These are phyloP conservation scores for Brassica incana DNA, from an alignment of 345 rosid species.

Conservation along the genomic window DNA sequence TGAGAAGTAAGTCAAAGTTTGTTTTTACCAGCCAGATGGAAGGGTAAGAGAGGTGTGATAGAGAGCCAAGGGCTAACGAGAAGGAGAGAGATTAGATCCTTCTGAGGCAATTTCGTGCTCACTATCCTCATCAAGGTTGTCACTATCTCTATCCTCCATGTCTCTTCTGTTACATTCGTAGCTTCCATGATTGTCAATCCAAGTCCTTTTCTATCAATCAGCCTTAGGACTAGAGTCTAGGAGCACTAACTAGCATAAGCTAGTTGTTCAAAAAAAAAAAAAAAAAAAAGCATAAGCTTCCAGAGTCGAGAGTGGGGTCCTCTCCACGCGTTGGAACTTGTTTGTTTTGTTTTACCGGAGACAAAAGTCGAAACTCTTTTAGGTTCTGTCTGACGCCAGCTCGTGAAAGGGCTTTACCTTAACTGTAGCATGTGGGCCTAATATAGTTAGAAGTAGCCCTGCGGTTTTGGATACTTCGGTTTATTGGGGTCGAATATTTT, in stretches of 20 bases:
- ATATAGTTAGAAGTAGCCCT: too few species aligned
- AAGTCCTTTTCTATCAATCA: constrained; percentile 1
- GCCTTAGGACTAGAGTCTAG: neutral
- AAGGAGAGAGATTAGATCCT: constrained; percentile 68
- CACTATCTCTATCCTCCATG: constrained; percentile 69
- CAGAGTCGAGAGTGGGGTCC: too few species aligned
- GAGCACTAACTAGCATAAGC: neutral
- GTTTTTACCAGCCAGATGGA: constrained; percentile 67
- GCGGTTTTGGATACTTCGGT: too few species aligned
- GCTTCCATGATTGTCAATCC: constrained; percentile 28
- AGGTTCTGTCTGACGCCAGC: too few species aligned
- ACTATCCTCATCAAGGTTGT: constrained; percentile 73
- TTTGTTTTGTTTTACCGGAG: too few species aligned
- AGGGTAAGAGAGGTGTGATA: constrained; percentile 53
- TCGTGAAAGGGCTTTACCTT: too few species aligned
- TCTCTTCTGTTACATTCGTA: constrained; percentile 38
- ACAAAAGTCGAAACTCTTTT: too few species aligned
- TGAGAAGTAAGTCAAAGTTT: constrained; percentile 7
- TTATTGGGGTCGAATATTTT: too few species aligned
- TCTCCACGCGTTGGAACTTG: too few species aligned
- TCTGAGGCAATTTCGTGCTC: constrained; percentile 62
- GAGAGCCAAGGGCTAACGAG: constrained; percentile 66
- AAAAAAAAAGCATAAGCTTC: too few species aligned
- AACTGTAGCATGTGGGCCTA: too few species aligned
- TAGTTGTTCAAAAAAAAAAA: too few species aligned